Evolutionary conservation across 140 eudicot genomes (phyloP), one percentile per base, ranked within the genome.

Genomic region (Senecio squalidus): DNA sequence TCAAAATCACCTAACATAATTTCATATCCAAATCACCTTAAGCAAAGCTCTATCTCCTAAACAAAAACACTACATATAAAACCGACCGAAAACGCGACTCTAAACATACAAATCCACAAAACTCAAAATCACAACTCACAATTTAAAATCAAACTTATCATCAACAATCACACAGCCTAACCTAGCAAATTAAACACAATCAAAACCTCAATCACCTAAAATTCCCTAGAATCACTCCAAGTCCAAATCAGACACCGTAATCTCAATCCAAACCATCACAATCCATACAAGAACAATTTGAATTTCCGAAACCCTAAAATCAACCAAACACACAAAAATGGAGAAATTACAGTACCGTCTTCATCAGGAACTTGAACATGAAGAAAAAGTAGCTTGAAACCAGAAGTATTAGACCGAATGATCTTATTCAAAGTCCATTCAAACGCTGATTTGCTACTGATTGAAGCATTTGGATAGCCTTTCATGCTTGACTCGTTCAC

Each of bases 321-420:
- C n/a, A n/a, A n/a, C n/a, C n/a, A n/a, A n/a, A n/a, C n/a, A n/a
- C n/a, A n/a, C n/a, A n/a, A n/a, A n/a, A n/a, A n/a, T n/a, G n/a
- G n/a, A n/a, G n/a, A n/a, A n/a, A n/a, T n/a, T n/a, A n/a, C n/a
- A n/a, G n/a, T 26, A 87, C 96, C 96, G 68, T 93, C 95, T 82
- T 88, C 96, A 30, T 84, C 96, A 11, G 96, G 95, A 38, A 82
- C 89, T 82, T 88, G 96, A 22, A 88, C 95, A 78, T 93, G 99
- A 65, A 88, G 87, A 53, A 93, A 80, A 5, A 84, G 83, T 41
- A 93, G 82, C 68, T 82, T 88, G 67, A 93, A 92, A 45, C 77
- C 99, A 57, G 94, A 41, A 17, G 82, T 78, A 61, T 93, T 93
- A 29, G 78, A 60, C 33, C 95, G 89, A 56, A 93, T 75, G 74